phyloP scores from a whole-genome alignment of 306 rosid species.

The Albizia julibrissin region DNA sequence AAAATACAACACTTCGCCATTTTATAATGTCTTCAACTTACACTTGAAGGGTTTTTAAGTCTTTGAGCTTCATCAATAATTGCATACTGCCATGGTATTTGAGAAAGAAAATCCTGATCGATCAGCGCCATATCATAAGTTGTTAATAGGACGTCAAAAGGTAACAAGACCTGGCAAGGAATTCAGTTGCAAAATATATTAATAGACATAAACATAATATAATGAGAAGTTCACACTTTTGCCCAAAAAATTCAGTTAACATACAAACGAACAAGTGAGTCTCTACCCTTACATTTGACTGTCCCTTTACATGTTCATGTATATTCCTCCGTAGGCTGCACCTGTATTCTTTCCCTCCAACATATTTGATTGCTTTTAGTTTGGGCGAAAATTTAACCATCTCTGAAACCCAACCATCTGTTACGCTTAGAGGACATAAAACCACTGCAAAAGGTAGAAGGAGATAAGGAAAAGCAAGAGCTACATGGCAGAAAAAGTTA shows the following conservation, averaged over 20 bases:
- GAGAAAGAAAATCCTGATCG: conserved; percentile 96
- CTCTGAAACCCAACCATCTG: conserved; percentile 91
- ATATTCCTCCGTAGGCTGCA: conserved; percentile 55
- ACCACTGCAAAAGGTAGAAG: conserved; percentile 63
- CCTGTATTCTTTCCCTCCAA: conserved; percentile 84
- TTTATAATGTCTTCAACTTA: conserved; percentile 47
- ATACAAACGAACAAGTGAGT: background rate
- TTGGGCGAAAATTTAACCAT: conserved; percentile 71
- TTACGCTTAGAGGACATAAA: conserved; percentile 89
- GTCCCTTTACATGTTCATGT: conserved; percentile 49
- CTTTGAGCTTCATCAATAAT: conserved; percentile 96
- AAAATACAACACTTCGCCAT: conserved; percentile 16
- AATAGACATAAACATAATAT: conserved; percentile 16
- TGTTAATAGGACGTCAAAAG: conserved; percentile 87
- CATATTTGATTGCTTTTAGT: conserved; percentile 65
- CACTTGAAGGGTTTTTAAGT: conserved; percentile 92
- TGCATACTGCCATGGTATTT: conserved; percentile 89
- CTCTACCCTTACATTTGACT: conserved; percentile 52
- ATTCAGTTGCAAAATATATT: conserved; percentile 25
- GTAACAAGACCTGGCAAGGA: conserved; percentile 61
- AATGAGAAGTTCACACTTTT: background rate
- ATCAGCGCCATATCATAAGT: conserved; percentile 82
- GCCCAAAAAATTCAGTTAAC: background rate
- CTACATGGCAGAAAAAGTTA: conserved; percentile 18
- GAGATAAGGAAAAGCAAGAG: conserved; percentile 20